These are phyloP conservation scores for Aspergillus sp. DNA, from an alignment of 2,329 filamentous ascomycete genomes.

Conservation along the genomic window DNA sequence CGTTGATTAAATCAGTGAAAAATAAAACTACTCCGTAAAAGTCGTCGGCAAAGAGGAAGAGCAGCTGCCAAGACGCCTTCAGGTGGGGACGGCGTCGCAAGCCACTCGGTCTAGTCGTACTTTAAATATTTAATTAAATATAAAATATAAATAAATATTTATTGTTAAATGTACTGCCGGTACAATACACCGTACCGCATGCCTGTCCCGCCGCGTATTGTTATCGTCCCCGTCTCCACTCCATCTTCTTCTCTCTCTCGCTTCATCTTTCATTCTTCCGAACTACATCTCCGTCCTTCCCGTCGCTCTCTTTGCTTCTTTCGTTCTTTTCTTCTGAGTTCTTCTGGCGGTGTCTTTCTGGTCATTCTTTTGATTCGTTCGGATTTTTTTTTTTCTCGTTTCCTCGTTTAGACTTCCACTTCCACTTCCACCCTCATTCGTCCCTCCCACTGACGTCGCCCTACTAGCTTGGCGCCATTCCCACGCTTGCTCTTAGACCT, in stretches of 20 bases:
- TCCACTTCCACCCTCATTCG: not conserved
- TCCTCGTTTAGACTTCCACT: conserved; percentile 1
- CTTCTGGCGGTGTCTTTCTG: no score
- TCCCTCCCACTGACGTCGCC: not conserved
- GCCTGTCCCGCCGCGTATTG: conserved; percentile 1
- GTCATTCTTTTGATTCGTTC: no score
- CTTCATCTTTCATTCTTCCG: conserved; percentile 6
- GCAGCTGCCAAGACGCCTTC: not conserved
- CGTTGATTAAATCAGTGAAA: no score
- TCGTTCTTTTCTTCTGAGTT: no score
- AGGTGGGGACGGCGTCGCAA: not conserved
- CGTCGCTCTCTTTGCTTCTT: no score
- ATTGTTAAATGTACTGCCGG: no score
- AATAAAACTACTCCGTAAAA: no score
- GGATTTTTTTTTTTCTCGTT: not conserved
- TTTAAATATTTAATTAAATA: no score
- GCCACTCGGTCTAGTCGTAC: no score
- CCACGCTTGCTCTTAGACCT: conserved; percentile 9
- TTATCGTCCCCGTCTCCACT: not conserved
- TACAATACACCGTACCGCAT: no score
- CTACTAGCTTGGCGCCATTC: not conserved
- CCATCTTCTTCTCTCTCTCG: not conserved
- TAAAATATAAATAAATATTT: no score
- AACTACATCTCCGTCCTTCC: not conserved
- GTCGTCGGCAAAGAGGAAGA: no score